Evolutionary conservation across 140 eudicot genomes (phyloP).

Genomic region (Senecio squalidus): DNA sequence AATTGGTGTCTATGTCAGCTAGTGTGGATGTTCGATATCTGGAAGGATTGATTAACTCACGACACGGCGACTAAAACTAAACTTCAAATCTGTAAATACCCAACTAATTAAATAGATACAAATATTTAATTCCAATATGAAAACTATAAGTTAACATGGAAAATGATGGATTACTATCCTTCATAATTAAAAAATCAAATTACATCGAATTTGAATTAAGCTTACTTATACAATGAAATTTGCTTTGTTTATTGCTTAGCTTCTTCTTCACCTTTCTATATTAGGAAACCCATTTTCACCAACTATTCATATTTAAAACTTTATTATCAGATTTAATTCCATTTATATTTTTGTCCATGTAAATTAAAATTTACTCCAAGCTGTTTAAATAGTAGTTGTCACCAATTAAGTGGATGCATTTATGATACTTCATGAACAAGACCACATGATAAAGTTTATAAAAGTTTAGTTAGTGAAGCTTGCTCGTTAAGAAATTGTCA

Average conservation of each 20-base stretch:
- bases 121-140: background rate
- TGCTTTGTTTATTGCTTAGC: too few species aligned
- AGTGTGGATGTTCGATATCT: too few species aligned
- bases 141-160: background rate
- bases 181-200: background rate
- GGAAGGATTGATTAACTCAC: too few species aligned
- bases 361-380: background rate
- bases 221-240: too few species aligned
- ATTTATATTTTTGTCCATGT: background rate
- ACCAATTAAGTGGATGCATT: background rate
- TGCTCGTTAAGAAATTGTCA: background rate
- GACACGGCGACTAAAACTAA: too few species aligned
- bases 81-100: too few species aligned
- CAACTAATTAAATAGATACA: background rate
- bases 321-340: too few species aligned
- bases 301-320: too few species aligned
- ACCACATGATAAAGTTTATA: background rate
- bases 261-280: background rate
- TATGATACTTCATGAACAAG: constrained; percentile 11
- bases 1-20: too few species aligned
- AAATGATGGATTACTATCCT: background rate
- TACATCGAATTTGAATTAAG: too few species aligned
- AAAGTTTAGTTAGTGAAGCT: background rate
- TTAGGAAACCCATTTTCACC: too few species aligned
- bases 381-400: background rate